Evolutionary conservation across 768 basidiomycete genomes (phyloP).

Genomic region (Auriscalpium orientale): DNA sequence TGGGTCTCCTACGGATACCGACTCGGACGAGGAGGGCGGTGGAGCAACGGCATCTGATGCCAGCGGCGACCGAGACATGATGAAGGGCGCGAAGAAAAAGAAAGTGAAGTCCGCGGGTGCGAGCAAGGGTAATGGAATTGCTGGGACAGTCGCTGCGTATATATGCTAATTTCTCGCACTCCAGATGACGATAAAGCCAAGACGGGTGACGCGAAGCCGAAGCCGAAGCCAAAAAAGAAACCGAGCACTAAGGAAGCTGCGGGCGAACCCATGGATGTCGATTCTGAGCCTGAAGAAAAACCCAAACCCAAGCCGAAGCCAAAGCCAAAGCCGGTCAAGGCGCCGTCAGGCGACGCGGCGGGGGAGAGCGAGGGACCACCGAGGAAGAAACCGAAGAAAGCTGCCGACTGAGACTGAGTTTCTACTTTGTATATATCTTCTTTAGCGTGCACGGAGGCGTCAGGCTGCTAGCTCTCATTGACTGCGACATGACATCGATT

Average conservation of each 20-base stretch:
- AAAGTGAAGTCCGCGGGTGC: constrained; percentile 36
- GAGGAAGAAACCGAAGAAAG: constrained; percentile 70
- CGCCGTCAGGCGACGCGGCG: neutral
- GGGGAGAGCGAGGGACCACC: constrained; percentile 43
- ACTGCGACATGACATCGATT: too few species aligned
- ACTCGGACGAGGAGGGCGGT: constrained; percentile 52
- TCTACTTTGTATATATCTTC: neutral
- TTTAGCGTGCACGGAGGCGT: too few species aligned
- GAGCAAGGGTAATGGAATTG: constrained; percentile 29
- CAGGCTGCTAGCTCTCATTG: too few species aligned
- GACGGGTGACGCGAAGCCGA: constrained; percentile 25
- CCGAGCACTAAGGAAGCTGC: constrained; percentile 31
- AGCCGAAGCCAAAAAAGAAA: constrained; percentile 44
- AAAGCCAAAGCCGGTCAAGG: constrained; percentile 35
- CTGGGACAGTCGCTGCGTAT: constrained; percentile 4
- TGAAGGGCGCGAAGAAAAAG: constrained; percentile 30
- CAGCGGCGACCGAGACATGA: constrained; percentile 66
- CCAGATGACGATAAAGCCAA: constrained; percentile 11
- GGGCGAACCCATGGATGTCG: constrained; percentile 33
- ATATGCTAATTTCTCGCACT: neutral
- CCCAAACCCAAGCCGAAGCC: constrained; percentile 38
- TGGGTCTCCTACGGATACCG: constrained; percentile 79
- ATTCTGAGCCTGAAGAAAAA: constrained; percentile 22
- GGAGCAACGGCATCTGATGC: constrained; percentile 81
- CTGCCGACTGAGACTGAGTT: constrained; percentile 25